Base-by-base conservation (phyloP, 2,329 filamentous ascomycete genomes). In the Pseudomassariella vexata region DNA sequence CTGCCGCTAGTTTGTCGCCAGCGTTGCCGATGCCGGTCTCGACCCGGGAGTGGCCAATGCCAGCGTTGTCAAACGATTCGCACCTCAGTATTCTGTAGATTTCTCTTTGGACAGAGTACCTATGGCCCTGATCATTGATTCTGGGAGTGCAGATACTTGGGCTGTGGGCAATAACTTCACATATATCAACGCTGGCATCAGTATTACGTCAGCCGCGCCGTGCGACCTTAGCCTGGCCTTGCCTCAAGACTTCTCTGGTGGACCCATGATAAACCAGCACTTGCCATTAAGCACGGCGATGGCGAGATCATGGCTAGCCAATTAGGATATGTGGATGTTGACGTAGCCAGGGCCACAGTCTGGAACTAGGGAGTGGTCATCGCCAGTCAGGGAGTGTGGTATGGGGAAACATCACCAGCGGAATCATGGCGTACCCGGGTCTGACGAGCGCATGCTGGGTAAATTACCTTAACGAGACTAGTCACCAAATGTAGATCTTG, bases 111-210 rank as follows among this genome's bases (percentile, higher is more conserved):
- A 51, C 26, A 46, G 45, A 9, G 32, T 36, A 7, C 38, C 40
- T 1, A 36, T 50, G 33, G 34, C 34, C 6, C 33, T 73, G 18
- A 44, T 70, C 9, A 53, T 74, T 28, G 68, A 73, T 41, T 71
- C 68, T 0, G 68, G 65, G 16, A 70, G 66, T 44, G 62, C 67
- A 15, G 69, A 74, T 38, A 73, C 68, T 1, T 73, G 68, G 68
- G 57, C 62, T 2, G 58, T 59, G 20, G 52, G 53, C 9, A 46
- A 45, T 1, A 54, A 57, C 19, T 70, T 69, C 38, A 45, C 49
- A 25, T 73, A 69, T 40, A 46, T 59, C 21, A 58, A 62, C 35
- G 46, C 41, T 19, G 17, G 20, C 17, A 19, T 10, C n/a, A 56
- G 21, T 38, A 42, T 2, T 38, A 45, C 2, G 71, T n/a, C n/a